These are phyloP conservation scores for Xylariomycetidae sp. DNA, from an alignment of 2,329 filamentous ascomycete species.

Conservation along the genomic window DNA sequence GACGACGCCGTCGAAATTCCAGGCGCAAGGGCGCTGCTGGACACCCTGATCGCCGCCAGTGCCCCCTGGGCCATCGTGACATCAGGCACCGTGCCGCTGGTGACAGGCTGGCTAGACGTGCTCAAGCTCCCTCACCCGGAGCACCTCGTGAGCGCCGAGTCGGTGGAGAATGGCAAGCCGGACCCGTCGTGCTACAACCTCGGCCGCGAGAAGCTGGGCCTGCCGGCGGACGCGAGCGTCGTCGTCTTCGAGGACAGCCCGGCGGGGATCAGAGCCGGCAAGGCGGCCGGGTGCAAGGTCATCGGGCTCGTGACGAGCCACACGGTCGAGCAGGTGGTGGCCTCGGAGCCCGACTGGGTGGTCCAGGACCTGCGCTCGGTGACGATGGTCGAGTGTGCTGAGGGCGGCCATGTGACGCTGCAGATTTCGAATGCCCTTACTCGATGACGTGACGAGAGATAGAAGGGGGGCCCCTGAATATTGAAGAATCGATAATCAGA, in stretches of 20 bases:
- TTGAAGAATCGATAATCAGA: too few species aligned
- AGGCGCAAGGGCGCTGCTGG: slow-evolving; percentile 69
- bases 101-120: slow-evolving; percentile 67
- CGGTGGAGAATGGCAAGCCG: slow-evolving; percentile 70
- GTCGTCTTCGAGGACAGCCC: slow-evolving; percentile 88
- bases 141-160: slow-evolving; percentile 70
- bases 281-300: slow-evolving; percentile 80
- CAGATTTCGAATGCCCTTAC: slow-evolving; percentile 61
- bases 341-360: slow-evolving; percentile 83
- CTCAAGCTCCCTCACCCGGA: slow-evolving; percentile 61
- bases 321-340: slow-evolving; percentile 63
- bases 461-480: too few species aligned
- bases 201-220: slow-evolving; percentile 57
- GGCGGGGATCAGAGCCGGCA: slow-evolving; percentile 77
- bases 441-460: neutral
- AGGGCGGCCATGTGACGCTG: slow-evolving; percentile 54
- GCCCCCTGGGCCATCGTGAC: slow-evolving; percentile 85
- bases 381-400: slow-evolving; percentile 52
- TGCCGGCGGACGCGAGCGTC: slow-evolving; percentile 45
- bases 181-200: slow-evolving; percentile 71
- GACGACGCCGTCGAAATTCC: slow-evolving; percentile 79
- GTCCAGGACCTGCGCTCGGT: slow-evolving; percentile 75
- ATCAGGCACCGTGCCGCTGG: slow-evolving; percentile 64
- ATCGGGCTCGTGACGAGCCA: slow-evolving; percentile 84
- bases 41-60: slow-evolving; percentile 54